Conservation (phyloP, 1,284 basidiomycete genomes). For the Irpex sp. region DNA sequence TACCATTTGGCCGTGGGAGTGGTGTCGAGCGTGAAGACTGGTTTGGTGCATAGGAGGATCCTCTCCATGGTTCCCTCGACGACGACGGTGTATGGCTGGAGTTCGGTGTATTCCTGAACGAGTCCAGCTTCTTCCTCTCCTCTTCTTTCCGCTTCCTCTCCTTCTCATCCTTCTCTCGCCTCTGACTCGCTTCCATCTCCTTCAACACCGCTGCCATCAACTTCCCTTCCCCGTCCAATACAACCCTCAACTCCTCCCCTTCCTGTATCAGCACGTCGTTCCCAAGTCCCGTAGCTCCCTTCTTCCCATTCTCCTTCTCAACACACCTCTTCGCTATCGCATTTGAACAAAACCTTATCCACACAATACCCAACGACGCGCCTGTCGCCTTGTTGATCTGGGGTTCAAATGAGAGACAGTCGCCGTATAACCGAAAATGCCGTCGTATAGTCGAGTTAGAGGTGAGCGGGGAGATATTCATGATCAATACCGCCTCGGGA, state of each 20-base stretch:
- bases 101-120: conserved; percentile 22
- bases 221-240: conserved; percentile 60
- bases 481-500: conserved; percentile 72
- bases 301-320: conserved; percentile 56
- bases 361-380: conserved; percentile 80
- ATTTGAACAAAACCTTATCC: conserved; percentile 62
- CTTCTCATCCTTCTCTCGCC: conserved; percentile 47
- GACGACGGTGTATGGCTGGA: conserved; percentile 17
- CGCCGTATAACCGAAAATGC: conserved; percentile 69
- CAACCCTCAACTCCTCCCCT: conserved; percentile 45
- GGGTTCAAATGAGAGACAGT: conserved; percentile 69
- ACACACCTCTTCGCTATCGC: conserved; percentile 64
- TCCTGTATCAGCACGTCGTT: conserved; percentile 24
- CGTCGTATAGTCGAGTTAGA: conserved; percentile 63
- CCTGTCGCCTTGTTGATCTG: conserved; percentile 83
- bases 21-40: conserved; percentile 18
- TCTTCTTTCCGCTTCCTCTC: conserved; percentile 32
- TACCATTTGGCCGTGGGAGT: conserved; percentile 6
- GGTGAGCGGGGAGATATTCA: conserved; percentile 71
- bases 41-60: conserved; percentile 10
- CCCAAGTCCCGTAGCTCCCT: conserved; percentile 33
- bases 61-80: background rate
- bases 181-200: conserved; percentile 50
- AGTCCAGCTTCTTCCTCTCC: conserved; percentile 18
- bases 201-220: conserved; percentile 56